Evolutionary conservation across 1,284 basidiomycete species (phyloP).

Genomic region (Cronartium quercuum): DNA sequence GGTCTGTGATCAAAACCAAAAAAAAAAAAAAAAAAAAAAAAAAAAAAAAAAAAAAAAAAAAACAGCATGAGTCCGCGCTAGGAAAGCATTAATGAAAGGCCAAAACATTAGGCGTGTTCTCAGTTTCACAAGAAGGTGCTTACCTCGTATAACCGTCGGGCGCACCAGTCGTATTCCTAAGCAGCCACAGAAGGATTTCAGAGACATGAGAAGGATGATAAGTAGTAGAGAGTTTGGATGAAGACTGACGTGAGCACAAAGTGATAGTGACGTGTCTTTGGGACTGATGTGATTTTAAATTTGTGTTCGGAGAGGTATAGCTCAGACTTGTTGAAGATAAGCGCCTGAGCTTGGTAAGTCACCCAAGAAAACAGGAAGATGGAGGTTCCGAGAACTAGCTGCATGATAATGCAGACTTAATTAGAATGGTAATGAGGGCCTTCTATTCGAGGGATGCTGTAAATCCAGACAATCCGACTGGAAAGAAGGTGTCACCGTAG

Average conservation of each 20-base stretch:
- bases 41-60: neutral
- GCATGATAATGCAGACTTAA: too few species aligned
- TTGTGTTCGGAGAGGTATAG: constrained; percentile 32
- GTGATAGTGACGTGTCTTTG: constrained; percentile 14
- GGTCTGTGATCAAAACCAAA: constrained; percentile 45
- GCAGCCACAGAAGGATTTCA: neutral
- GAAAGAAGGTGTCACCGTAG: too few species aligned
- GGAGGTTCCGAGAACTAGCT: neutral
- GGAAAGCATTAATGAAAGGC: neutral
- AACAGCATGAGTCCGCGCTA: neutral
- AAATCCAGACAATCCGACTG: too few species aligned
- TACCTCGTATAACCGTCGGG: constrained; percentile 33
- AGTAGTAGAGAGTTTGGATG: neutral
- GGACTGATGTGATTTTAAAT: constrained; percentile 24
- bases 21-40: neutral
- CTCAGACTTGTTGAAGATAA: constrained; percentile 25
- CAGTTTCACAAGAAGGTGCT: too few species aligned
- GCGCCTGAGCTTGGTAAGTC: neutral
- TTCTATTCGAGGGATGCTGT: too few species aligned
- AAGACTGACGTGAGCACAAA: constrained; percentile 20
- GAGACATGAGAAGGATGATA: neutral
- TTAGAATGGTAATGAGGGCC: too few species aligned
- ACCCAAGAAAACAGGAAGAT: neutral
- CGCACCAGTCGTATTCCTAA: constrained; percentile 22
- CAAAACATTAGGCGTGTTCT: too few species aligned